Conservation (phyloP, 78 protist species). For the Creolimax fragrantissima region DNA sequence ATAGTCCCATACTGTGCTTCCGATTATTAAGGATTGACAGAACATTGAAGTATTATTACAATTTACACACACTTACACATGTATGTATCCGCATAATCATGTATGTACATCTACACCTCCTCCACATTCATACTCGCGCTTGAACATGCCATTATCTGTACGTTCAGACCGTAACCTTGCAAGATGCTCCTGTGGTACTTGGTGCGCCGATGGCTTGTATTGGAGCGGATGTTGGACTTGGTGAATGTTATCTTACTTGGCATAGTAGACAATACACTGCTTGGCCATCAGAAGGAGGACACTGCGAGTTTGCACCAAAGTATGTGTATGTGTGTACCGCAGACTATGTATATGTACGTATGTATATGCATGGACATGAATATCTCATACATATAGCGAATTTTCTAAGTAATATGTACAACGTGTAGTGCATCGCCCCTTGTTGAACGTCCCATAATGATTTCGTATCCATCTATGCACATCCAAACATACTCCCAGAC, state of each 20-base stretch:
- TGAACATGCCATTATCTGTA: not conserved
- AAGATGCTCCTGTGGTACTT: not conserved
- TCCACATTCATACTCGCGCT: not conserved
- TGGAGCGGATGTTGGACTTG: slow-evolving; percentile 35
- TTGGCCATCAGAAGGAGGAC: slow-evolving; percentile 42
- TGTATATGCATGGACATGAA: not conserved
- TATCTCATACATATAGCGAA: not conserved
- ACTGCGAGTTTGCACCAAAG: slow-evolving; percentile 39
- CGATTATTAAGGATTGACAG: no score
- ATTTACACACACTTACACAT: not conserved
- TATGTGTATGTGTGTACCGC: not conserved
- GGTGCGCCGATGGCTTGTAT: slow-evolving; percentile 39
- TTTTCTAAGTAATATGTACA: no score
- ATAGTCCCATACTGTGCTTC: no score
- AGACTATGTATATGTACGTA: not conserved
- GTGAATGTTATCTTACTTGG: slow-evolving; percentile 37
- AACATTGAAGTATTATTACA: not conserved
- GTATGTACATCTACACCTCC: not conserved
- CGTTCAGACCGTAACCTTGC: not conserved
- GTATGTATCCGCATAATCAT: not conserved
- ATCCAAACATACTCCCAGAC: no score
- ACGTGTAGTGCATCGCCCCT: no score
- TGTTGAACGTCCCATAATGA: no score
- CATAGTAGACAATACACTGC: not conserved
- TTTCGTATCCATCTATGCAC: no score